Conservation (phyloP, 2,329 filamentous ascomycete genomes). For the Colletotrichum acutatum region DNA sequence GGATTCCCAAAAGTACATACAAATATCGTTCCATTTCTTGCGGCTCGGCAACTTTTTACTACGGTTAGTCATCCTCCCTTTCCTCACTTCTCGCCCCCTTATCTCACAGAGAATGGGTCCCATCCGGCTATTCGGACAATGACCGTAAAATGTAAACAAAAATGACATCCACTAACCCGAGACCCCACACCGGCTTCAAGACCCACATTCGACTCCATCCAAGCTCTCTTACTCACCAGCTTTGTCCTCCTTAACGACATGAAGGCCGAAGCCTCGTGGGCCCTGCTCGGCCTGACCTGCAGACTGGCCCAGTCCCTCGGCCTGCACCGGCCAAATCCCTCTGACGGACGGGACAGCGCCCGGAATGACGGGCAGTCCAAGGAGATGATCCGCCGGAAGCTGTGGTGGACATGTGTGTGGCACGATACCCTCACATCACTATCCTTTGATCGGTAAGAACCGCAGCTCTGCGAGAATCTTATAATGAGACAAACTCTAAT, state of each 20-base stretch:
- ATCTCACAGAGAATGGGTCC: not conserved
- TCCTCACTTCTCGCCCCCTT: too few relatives aligned
- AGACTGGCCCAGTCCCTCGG: conserved; percentile 74
- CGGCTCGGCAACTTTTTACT: conserved; percentile 72
- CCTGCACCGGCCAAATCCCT: conserved; percentile 61
- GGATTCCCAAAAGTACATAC: conserved; percentile 70
- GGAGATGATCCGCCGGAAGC: conserved; percentile 64
- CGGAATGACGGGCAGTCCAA: conserved; percentile 59
- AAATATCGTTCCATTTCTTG: conserved; percentile 74
- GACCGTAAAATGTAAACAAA: not conserved
- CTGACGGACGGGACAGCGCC: conserved; percentile 57
- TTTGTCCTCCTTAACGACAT: conserved; percentile 76
- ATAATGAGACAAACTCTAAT: too few relatives aligned
- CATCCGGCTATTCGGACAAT: not conserved
- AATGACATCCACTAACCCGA: conserved; percentile 22
- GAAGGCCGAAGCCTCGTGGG: conserved; percentile 77
- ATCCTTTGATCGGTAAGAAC: conserved; percentile 69
- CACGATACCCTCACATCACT: conserved; percentile 74
- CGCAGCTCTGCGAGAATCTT: too few relatives aligned
- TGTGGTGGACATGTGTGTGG: conserved; percentile 76
- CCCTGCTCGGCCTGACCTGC: conserved; percentile 71
- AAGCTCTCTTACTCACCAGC: conserved; percentile 70
- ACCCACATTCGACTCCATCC: conserved; percentile 73
- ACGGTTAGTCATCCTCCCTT: conserved; percentile 49
- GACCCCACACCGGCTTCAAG: conserved; percentile 43